Base-by-base conservation (phyloP, 306 rosid genomes). In the Glycyrrhiza uralensis region DNA sequence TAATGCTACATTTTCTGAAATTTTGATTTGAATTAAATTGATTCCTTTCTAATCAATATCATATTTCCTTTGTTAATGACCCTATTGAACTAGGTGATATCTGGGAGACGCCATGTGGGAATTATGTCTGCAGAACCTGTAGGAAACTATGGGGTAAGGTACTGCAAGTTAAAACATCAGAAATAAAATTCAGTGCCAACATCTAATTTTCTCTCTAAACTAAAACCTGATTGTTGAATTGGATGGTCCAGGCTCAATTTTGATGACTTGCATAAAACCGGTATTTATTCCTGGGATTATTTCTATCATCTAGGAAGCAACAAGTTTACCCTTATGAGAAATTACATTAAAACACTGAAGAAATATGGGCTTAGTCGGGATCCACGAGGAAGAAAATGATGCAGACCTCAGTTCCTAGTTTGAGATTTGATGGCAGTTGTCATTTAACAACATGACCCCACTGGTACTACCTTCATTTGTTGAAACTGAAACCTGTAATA, bases 131-230 rank as follows among this genome's bases (percentile, higher is more conserved):
- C 89, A 19, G 96, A 90, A 69, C 96, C 85, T 35, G 90, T 90
- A 39, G 94, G 97, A 63, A 93, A 89, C 96, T 93, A 90, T 75
- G 97, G 97, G 89, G 85, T 93, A 76, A 86, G 97, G 94, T 93
- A 89, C 80, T 69, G n/a, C 23, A 69, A 59, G 19, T 70, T 65
- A 44, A 20, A 55, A 13, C 46, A 15, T 41, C 38, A 54, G 66
- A 79, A 39, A 26, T 36, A 10, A 49, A 35, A 33, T 49, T 66
- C 41, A 29, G 18, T 32, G 36, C 63, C 26, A 19, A 7, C 33
- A 42, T 72, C 13, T 50, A 23, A 36, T 49, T 72, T 7, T 12
- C 14, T 10, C 6, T 81, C 10, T 2, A 2, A 71, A 68, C 14
- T 56, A 49, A 57, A 56, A 8, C 30, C 41, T 63, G 39, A 13